Percentiles rank a stretch among this genome's conserved stretches.
These are phyloP conservation scores for Clavispora carvajalis DNA, from an alignment of 805 yeast genomes.

Conservation along the genomic window DNA sequence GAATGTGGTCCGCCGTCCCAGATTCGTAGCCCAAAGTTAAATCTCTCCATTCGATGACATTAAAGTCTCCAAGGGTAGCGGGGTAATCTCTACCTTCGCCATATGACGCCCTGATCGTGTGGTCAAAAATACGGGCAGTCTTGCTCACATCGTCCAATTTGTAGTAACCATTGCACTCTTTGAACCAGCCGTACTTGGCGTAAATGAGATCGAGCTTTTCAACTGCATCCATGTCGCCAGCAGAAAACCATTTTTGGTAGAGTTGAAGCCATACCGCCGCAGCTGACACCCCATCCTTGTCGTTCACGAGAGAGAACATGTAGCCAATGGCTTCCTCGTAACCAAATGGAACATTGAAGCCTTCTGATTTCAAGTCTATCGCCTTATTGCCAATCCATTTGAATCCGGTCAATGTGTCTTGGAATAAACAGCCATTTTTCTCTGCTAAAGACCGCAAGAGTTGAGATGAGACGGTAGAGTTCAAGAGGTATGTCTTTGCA, in stretches of 20 bases:
- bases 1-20: conserved; percentile 49
- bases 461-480: conserved; percentile 91
- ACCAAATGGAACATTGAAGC: conserved; percentile 76
- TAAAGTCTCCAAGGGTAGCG: conserved; percentile 47
- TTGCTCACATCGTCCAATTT: conserved; percentile 48
- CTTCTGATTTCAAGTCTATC: conserved; percentile 58
- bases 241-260: conserved; percentile 46
- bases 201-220: conserved; percentile 57
- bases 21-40: conserved; percentile 80
- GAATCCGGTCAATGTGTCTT: conserved; percentile 90
- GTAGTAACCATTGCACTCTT: conserved; percentile 85
- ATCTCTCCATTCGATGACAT: conserved; percentile 71
- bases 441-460: conserved; percentile 67
- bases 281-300: conserved; percentile 91
- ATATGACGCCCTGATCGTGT: conserved; percentile 35
- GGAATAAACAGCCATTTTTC: conserved; percentile 52
- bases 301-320: conserved; percentile 81
- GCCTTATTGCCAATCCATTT: conserved; percentile 96
- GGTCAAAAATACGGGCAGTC: conserved; percentile 51
- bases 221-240: conserved; percentile 33
- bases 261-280: conserved; percentile 70
- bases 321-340: conserved; percentile 96
- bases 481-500: conserved; percentile 51
- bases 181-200: conserved; percentile 68
- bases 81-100: conserved; percentile 35